These are phyloP conservation scores for Cajanus cajan DNA, from an alignment of 306 rosid genomes.

Conservation along the genomic window DNA sequence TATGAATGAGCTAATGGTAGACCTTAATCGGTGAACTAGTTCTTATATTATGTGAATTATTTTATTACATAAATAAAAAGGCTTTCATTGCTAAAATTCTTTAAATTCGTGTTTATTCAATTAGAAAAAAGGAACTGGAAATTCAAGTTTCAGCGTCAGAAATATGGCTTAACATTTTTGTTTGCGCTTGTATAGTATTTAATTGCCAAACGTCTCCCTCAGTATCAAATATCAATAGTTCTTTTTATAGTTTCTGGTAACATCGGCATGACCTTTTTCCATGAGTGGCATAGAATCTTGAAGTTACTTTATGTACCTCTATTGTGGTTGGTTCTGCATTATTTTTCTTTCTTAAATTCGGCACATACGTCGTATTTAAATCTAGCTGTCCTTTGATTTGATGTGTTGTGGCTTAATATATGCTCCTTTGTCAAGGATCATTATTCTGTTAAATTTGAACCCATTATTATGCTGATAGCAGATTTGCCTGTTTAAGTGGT, in stretches of 20 bases:
- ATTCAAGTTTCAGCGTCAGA: background rate
- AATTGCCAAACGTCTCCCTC: background rate
- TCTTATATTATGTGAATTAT: conserved; percentile 18
- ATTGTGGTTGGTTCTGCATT: background rate
- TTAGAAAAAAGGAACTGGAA: background rate
- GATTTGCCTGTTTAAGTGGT: conserved; percentile 8
- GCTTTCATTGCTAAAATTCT: conserved; percentile 15
- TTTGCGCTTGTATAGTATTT: background rate
- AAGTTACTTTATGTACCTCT: background rate
- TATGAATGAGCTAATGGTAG: conserved; percentile 1
- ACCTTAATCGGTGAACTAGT: background rate
- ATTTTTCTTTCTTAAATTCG: conserved; percentile 4
- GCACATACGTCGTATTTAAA: background rate
- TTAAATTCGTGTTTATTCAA: background rate
- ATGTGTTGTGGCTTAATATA: conserved; percentile 3
- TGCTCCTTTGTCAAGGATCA: conserved; percentile 2
- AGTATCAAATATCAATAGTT: background rate
- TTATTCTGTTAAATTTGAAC: background rate
- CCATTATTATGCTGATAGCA: background rate
- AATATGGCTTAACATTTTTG: conserved; percentile 9
- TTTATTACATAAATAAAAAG: background rate
- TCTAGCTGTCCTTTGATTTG: conserved; percentile 18
- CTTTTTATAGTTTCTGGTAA: conserved; percentile 17
- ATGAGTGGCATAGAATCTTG: background rate
- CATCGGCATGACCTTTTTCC: background rate